A percentile compares a stretch with the other conserved stretches of the same genome.
Evolutionary conservation across 371 early-diverging fungal genomes (phyloP).

Genomic region (Coemansia sp.): DNA sequence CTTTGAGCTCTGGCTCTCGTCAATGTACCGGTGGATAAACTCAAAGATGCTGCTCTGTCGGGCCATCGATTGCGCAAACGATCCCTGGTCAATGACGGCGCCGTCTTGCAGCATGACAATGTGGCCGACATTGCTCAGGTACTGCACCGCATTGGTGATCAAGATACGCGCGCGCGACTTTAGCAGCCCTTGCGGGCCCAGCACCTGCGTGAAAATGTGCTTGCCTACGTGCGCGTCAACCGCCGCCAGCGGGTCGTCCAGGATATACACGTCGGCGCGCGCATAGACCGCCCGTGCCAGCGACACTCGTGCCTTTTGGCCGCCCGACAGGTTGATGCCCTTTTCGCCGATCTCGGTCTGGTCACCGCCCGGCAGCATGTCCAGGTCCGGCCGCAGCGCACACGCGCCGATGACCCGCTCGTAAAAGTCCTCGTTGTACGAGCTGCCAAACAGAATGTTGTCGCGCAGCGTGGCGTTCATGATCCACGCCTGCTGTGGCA

Average conservation of each 20-base stretch:
- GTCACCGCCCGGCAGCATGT: constrained; percentile 79
- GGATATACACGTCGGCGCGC: constrained; percentile 76
- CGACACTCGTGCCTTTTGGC: constrained; percentile 76
- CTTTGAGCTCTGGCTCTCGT: constrained; percentile 32
- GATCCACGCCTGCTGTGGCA: constrained; percentile 92
- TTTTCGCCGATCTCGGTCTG: constrained; percentile 68
- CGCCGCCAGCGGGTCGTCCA: constrained; percentile 79
- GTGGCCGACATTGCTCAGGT: constrained; percentile 68
- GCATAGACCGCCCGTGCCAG: constrained; percentile 86
- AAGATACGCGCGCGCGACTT: constrained; percentile 76
- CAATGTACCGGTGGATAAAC: constrained; percentile 47
- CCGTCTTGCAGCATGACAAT: constrained; percentile 67
- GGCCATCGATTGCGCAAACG: constrained; percentile 66
- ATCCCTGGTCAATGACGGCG: constrained; percentile 71
- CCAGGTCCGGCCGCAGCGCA: constrained; percentile 73
- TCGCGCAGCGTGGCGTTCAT: constrained; percentile 54
- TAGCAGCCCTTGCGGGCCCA: constrained; percentile 82
- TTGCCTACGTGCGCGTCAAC: constrained; percentile 86
- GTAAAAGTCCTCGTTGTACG: constrained; percentile 75
- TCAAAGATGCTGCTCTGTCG: constrained; percentile 59
- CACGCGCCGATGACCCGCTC: constrained; percentile 57
- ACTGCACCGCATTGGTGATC: constrained; percentile 88
- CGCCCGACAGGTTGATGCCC: constrained; percentile 87
- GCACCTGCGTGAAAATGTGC: constrained; percentile 79
- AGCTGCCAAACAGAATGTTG: constrained; percentile 89